A percentile compares a stretch with the other conserved stretches of the same genome.
These are phyloP conservation scores for Termitomyces eurrhizus DNA, from an alignment of 768 basidiomycete genomes.

Conservation along the genomic window DNA sequence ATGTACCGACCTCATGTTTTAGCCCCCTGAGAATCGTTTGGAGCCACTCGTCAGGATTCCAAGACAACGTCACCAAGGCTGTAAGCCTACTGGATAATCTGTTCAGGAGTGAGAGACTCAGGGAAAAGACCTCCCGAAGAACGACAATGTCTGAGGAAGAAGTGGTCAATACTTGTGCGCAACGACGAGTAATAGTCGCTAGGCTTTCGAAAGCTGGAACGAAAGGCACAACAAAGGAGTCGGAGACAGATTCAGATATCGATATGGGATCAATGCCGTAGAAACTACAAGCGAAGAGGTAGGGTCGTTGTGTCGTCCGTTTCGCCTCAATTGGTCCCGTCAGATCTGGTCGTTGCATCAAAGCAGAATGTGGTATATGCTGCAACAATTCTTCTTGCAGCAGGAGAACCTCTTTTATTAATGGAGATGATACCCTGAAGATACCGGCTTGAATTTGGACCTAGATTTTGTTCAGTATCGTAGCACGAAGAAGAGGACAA, in stretches of 20 bases:
- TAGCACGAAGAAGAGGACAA: background rate
- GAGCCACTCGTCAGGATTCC: constrained; percentile 69
- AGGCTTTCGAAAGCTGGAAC: constrained; percentile 54
- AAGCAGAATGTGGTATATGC: constrained; percentile 44
- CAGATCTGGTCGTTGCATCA: constrained; percentile 48
- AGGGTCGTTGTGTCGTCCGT: constrained; percentile 33
- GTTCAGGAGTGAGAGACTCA: constrained; percentile 47
- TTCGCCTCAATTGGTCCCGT: constrained; percentile 30
- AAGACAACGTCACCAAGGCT: constrained; percentile 37
- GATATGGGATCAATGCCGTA: constrained; percentile 44
- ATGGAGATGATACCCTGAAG: constrained; percentile 28
- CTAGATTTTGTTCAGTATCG: constrained; percentile 20
- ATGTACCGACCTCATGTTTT: constrained; percentile 47
- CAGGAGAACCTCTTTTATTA: constrained; percentile 39
- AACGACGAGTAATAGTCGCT: constrained; percentile 41
- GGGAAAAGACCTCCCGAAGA: constrained; percentile 50
- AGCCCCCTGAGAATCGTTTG: constrained; percentile 47
- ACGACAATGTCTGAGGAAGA: constrained; percentile 25
- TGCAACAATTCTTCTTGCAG: constrained; percentile 52
- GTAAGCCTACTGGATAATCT: constrained; percentile 44
- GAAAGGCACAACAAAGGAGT: constrained; percentile 45
- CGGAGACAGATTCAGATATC: constrained; percentile 15
- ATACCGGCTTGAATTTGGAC: constrained; percentile 33
- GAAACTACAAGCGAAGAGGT: constrained; percentile 57
- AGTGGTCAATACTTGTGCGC: constrained; percentile 33